phyloP scores from a whole-genome alignment of 2,329 filamentous ascomycete genomes.

The Penicillium crustosum region DNA sequence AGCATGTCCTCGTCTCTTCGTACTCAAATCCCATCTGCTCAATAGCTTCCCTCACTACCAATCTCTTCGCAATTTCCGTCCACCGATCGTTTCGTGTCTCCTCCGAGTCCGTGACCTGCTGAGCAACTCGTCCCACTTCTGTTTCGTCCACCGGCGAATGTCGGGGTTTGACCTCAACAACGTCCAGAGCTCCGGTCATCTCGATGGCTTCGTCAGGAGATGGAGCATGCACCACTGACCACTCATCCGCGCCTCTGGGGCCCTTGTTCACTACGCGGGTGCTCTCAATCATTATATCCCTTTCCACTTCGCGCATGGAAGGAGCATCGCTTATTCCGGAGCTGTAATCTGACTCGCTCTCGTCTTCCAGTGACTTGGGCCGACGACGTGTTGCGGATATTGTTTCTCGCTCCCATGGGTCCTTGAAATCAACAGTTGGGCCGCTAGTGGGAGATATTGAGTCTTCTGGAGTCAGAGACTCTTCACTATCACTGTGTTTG shows the following conservation, averaged over 20 bases:
- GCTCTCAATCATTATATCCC: neutral
- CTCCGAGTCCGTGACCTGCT: constrained; percentile 44
- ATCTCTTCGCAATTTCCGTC: constrained; percentile 95
- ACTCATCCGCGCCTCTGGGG: constrained; percentile 71
- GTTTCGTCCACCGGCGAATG: constrained; percentile 54
- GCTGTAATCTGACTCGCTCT: constrained; percentile 4
- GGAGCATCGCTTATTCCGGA: neutral
- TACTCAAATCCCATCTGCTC: constrained; percentile 81
- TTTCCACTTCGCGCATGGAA: constrained; percentile 8
- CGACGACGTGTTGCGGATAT: constrained; percentile 1
- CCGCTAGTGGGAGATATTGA: constrained; percentile 41
- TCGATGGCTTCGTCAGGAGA: constrained; percentile 16
- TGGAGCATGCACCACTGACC: constrained; percentile 80
- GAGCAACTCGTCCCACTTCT: constrained; percentile 51
- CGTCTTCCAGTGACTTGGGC: constrained; percentile 2
- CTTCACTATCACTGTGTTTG: constrained; percentile 40
- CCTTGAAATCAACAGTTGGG: constrained; percentile 16
- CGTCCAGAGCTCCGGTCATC: constrained; percentile 21
- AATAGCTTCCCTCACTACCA: constrained; percentile 84
- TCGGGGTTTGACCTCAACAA: constrained; percentile 25
- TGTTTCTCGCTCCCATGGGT: constrained; percentile 17
- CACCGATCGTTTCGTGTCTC: constrained; percentile 66
- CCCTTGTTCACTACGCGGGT: neutral
- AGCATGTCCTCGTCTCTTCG: constrained; percentile 86
- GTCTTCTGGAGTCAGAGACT: constrained; percentile 26